Evolutionary conservation across 2,329 filamentous ascomycete genomes (phyloP).

Genomic region (Phoma sp.): DNA sequence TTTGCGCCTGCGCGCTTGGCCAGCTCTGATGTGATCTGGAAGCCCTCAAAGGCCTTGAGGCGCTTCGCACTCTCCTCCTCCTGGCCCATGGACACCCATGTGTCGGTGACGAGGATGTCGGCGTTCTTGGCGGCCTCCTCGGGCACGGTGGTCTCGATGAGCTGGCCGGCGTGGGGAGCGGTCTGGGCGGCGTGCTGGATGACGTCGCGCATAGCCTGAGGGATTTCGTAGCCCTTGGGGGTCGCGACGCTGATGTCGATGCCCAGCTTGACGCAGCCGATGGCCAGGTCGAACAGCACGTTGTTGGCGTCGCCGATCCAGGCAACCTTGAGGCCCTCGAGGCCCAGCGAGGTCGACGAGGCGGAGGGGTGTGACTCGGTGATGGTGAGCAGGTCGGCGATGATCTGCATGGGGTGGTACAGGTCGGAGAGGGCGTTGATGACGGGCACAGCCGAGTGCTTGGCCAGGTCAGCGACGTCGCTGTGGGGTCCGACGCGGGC

Average conservation of each 20-base stretch:
- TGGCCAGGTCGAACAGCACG: slow-evolving; percentile 91
- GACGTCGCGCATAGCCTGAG: slow-evolving; percentile 72
- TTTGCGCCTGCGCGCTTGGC: slow-evolving; percentile 86
- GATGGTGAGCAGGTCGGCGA: slow-evolving; percentile 93
- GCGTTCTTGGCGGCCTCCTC: slow-evolving; percentile 85
- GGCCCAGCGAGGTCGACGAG: slow-evolving; percentile 62
- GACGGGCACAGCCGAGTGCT: slow-evolving; percentile 56
- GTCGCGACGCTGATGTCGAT: slow-evolving; percentile 87
- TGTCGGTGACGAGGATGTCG: slow-evolving; percentile 92
- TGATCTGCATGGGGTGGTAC: slow-evolving; percentile 91
- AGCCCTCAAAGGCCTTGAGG: slow-evolving; percentile 82
- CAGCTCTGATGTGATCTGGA: slow-evolving; percentile 87
- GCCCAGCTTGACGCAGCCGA: slow-evolving; percentile 84
- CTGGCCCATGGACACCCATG: slow-evolving; percentile 98
- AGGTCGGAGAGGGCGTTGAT: slow-evolving; percentile 76
- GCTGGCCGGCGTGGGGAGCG: slow-evolving; percentile 65
- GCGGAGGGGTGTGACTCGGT: slow-evolving; percentile 72
- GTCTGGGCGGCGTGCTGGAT: slow-evolving; percentile 68
- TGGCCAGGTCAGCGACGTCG: slow-evolving; percentile 56
- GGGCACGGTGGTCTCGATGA: slow-evolving; percentile 77
- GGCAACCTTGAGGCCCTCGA: slow-evolving; percentile 86
- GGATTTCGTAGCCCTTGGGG: slow-evolving; percentile 83
- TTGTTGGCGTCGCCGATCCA: slow-evolving; percentile 99
- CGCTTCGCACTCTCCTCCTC: slow-evolving; percentile 81
- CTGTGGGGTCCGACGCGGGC: slow-evolving; percentile 61